Evolutionary conservation across 306 rosid genomes (phyloP).

Genomic region (Dalbergia cultrata): DNA sequence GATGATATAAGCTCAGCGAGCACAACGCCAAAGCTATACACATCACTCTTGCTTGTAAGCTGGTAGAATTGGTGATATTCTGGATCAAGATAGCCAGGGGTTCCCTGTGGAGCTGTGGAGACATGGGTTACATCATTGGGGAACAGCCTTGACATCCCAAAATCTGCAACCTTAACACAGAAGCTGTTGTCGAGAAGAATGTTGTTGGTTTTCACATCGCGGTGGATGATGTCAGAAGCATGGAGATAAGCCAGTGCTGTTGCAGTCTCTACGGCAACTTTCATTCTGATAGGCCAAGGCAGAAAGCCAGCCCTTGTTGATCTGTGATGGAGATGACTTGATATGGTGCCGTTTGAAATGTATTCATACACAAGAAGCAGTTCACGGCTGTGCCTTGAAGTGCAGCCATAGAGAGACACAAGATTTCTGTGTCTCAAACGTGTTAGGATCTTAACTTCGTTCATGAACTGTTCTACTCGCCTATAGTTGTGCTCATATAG

Average conservation of each 20-base stretch:
- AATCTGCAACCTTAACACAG: slow-evolving; percentile 76
- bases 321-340: slow-evolving; percentile 62
- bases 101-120: slow-evolving; percentile 80
- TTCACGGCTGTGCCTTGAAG: slow-evolving; percentile 61
- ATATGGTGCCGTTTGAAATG: slow-evolving; percentile 69
- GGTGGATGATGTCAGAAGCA: slow-evolving; percentile 71
- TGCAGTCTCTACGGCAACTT: slow-evolving; percentile 74
- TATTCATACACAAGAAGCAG: slow-evolving; percentile 75
- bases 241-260: slow-evolving; percentile 72
- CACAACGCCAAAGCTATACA: slow-evolving; percentile 78
- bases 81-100: slow-evolving; percentile 78
- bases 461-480: slow-evolving; percentile 66
- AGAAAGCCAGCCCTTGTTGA: slow-evolving; percentile 33
- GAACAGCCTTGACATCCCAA: slow-evolving; percentile 69
- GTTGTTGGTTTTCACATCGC: slow-evolving; percentile 79
- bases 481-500: slow-evolving; percentile 57
- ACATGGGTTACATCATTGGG: slow-evolving; percentile 69
- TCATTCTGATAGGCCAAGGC: slow-evolving; percentile 63
- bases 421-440: slow-evolving; percentile 65
- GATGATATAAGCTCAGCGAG: slow-evolving; percentile 75
- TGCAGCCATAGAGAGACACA: slow-evolving; percentile 74
- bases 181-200: slow-evolving; percentile 67
- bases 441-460: slow-evolving; percentile 69
- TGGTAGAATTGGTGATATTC: slow-evolving; percentile 72
- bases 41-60: slow-evolving; percentile 82